Conservation (phyloP, 129 eudicot genomes). For the Scalesia atractyloides region DNA sequence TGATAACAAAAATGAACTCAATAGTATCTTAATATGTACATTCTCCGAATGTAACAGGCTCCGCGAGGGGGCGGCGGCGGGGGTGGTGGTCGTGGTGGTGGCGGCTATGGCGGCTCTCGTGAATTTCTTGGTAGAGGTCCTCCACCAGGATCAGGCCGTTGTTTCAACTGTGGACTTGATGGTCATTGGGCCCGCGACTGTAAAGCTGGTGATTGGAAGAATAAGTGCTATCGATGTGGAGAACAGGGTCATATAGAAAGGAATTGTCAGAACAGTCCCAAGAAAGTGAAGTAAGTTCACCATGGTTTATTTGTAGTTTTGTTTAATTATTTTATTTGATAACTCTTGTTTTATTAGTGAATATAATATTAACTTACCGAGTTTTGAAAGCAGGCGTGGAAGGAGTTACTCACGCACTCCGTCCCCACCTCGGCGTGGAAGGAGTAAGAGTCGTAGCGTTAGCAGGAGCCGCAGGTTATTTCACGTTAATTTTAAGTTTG, state of each 20-base stretch:
- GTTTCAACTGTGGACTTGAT: slow-evolving; percentile 92
- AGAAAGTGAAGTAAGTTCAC: slow-evolving; percentile 55
- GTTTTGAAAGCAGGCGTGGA: slow-evolving; percentile 54
- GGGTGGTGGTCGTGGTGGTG: slow-evolving; percentile 34
- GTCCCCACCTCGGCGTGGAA: slow-evolving; percentile 73
- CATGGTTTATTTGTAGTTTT: neutral
- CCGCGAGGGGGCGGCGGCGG: slow-evolving; percentile 61
- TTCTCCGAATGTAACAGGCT: slow-evolving; percentile 40
- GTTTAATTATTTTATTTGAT: neutral
- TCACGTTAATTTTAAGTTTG: neutral
- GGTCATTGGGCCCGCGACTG: slow-evolving; percentile 97
- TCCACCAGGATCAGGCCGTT: slow-evolving; percentile 90
- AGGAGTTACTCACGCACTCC: slow-evolving; percentile 80
- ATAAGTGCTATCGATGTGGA: slow-evolving; percentile 92
- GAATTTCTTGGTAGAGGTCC: slow-evolving; percentile 83
- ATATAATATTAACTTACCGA: slow-evolving; percentile 10
- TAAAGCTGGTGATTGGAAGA: slow-evolving; percentile 97
- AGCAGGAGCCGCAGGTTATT: slow-evolving; percentile 81
- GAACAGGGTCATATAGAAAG: slow-evolving; percentile 85
- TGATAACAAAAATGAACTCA: neutral
- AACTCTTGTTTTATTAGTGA: neutral
- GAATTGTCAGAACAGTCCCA: slow-evolving; percentile 90
- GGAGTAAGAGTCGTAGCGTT: slow-evolving; percentile 62
- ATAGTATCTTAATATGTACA: slow-evolving; percentile 6
- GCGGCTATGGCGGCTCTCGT: slow-evolving; percentile 58